Percentiles rank a stretch among this genome's conserved stretches.
Conservation (phyloP, 192 early-diverging fungal genomes). For the Coemansia sp. region DNA sequence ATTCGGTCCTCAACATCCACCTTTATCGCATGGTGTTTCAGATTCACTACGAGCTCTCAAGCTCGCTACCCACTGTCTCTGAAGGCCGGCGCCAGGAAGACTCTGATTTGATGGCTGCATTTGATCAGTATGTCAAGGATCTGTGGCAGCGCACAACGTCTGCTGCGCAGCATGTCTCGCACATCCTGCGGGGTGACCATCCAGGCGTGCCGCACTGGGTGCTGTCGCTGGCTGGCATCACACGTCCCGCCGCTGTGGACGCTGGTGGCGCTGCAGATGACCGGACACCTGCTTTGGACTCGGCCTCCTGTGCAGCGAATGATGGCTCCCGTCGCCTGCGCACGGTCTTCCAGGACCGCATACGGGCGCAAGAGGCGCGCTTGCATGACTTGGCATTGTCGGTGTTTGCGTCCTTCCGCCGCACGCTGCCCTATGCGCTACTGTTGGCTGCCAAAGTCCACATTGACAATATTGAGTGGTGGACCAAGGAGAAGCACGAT, state of each 20-base stretch:
- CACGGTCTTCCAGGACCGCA: constrained; percentile 34
- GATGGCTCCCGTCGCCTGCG: constrained; percentile 10
- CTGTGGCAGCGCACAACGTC: constrained; percentile 37
- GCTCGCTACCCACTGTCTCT: constrained; percentile 21
- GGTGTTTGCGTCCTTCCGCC: constrained; percentile 42
- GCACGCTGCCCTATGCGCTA: constrained; percentile 45
- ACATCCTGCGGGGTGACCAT: constrained; percentile 44
- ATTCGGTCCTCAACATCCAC: constrained; percentile 45
- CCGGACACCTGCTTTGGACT: background rate
- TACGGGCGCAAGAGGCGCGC: constrained; percentile 32
- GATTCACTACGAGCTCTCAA: constrained; percentile 46
- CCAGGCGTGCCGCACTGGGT: constrained; percentile 39
- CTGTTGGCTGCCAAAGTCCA: constrained; percentile 45
- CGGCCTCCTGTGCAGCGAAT: background rate
- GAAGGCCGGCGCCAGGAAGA: constrained; percentile 28
- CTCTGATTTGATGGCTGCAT: constrained; percentile 24
- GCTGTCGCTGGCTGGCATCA: constrained; percentile 32
- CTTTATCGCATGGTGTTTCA: constrained; percentile 51
- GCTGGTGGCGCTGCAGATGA: no score
- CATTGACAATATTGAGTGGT: constrained; percentile 48
- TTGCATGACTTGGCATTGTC: constrained; percentile 34
- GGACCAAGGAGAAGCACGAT: constrained; percentile 24
- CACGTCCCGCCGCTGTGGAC: background rate
- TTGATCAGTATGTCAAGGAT: constrained; percentile 38
- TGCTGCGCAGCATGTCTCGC: constrained; percentile 40